Conservation (phyloP, 108 stramenopile genomes). For the Cyclotella distinguenda region DNA sequence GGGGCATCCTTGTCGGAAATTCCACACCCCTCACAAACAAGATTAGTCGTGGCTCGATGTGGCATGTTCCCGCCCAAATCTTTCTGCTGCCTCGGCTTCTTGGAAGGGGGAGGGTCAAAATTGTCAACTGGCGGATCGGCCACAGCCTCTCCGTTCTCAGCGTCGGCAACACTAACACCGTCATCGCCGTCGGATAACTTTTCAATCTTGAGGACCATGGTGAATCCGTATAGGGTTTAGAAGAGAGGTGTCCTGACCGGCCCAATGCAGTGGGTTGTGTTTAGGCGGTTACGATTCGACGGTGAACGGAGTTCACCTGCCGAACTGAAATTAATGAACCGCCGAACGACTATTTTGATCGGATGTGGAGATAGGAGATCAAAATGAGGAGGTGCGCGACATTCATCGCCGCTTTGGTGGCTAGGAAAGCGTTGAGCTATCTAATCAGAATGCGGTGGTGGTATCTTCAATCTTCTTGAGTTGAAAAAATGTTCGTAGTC, state of each 20-base stretch:
- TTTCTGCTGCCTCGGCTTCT: constrained; percentile 1
- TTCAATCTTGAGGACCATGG: constrained; percentile 24
- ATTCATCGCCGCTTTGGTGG: too few species aligned
- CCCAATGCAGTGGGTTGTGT: neutral
- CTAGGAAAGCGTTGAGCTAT: too few species aligned
- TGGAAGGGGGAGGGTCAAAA: constrained; percentile 9
- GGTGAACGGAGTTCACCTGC: constrained; percentile 1
- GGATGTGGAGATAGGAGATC: too few species aligned
- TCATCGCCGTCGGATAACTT: neutral
- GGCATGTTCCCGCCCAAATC: neutral
- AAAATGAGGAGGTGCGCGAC: too few species aligned
- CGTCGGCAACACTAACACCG: neutral
- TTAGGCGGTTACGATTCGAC: too few species aligned
- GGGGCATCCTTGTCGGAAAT: constrained; percentile 18
- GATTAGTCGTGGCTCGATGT: neutral
- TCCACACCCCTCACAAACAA: constrained; percentile 38
- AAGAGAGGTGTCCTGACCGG: neutral
- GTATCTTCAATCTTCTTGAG: too few species aligned
- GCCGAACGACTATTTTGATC: neutral
- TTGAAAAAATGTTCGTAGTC: too few species aligned
- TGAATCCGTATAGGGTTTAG: neutral
- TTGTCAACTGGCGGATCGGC: neutral
- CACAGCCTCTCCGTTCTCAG: neutral
- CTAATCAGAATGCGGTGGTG: too few species aligned
- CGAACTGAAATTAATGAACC: constrained; percentile 18